Base-by-base conservation (phyloP, 495 filamentous ascomycete genomes). In the Articulospora tetracladia region DNA sequence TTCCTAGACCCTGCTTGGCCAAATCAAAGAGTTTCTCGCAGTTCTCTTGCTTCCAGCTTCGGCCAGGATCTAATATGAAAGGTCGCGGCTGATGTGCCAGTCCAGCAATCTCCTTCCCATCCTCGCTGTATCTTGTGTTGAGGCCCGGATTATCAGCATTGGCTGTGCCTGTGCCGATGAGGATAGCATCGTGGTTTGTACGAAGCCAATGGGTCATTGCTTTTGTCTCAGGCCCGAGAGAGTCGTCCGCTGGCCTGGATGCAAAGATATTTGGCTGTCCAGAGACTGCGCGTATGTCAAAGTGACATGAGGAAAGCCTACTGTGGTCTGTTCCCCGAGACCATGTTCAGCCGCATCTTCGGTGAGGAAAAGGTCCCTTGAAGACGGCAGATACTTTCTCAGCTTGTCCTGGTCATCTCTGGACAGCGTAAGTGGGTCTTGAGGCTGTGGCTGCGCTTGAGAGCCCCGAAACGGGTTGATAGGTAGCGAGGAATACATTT, bases 191-290 rank as follows among this genome's bases (percentile, higher is more conserved):
- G 72, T 98, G 92, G 13, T 79, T 80, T 6, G 84, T 84, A 57
- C 93, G 88, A 19, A 98, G 80, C 70, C 87, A 91, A 70, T 98
- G 93, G 0, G 93, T 97, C 87, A 98, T 91, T 53, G 88, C 79
- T 70, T 96, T 97, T 15, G 91, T 86, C 63, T 85, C 77, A 1
- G 85, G 83, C 25, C 91, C 7, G 93, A 97, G 4, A 97, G 82
- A 0, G 80, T 73, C 1, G 92, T 97, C 62, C 86, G 89, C 60
- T 82, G 78, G 17, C 91, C 91, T 71, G 90, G 89, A 0, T 83
- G 76, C 15, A 93, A 79, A 11, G 91, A 83, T 55, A 98, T 76
- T 46, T 83, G 81, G 11, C 86, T 87, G 73, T 97, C 93, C 69
- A 97, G 86, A 4, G 92, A 96, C n/a, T 84, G 83, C 25, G 93